Conservation (phyloP, 768 basidiomycete species). For the Amanita subjunquillea region DNA sequence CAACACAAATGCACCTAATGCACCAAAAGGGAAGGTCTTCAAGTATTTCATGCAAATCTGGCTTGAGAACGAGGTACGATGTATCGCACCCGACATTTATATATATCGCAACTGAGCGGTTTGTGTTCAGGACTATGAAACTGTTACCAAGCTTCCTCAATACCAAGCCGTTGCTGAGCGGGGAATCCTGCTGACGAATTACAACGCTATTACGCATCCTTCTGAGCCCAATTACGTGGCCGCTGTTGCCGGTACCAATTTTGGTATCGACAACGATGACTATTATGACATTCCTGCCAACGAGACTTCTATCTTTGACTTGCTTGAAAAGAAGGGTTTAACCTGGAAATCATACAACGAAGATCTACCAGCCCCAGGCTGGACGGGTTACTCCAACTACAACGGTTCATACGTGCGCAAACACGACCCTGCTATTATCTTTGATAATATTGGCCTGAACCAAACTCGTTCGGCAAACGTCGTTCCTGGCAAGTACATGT, state of each 20-base stretch:
- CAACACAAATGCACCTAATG: conserved; percentile 14
- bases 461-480: conserved; percentile 29
- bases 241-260: conserved; percentile 29
- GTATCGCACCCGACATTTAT: conserved; percentile 13
- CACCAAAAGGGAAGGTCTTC: conserved; percentile 15
- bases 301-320: conserved; percentile 48
- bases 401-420: conserved; percentile 21
- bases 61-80: conserved; percentile 40
- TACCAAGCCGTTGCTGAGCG: conserved; percentile 29
- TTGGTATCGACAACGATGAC: conserved; percentile 34
- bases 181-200: conserved; percentile 39
- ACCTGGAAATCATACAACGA: conserved; percentile 61
- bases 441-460: conserved; percentile 35
- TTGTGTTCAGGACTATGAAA: neutral
- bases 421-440: conserved; percentile 35
- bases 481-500: conserved; percentile 50
- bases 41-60: conserved; percentile 32
- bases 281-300: conserved; percentile 30
- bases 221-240: conserved; percentile 55
- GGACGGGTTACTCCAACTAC: conserved; percentile 25
- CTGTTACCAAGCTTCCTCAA: conserved; percentile 1
- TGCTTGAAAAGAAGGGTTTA: conserved; percentile 45
- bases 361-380: conserved; percentile 42
- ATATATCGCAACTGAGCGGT: neutral
- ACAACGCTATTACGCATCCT: conserved; percentile 43